Evolutionary conservation across 352 stramenopile genomes (phyloP), one percentile per base, ranked within the genome.

Genomic region (Globisporangium nagaii): DNA sequence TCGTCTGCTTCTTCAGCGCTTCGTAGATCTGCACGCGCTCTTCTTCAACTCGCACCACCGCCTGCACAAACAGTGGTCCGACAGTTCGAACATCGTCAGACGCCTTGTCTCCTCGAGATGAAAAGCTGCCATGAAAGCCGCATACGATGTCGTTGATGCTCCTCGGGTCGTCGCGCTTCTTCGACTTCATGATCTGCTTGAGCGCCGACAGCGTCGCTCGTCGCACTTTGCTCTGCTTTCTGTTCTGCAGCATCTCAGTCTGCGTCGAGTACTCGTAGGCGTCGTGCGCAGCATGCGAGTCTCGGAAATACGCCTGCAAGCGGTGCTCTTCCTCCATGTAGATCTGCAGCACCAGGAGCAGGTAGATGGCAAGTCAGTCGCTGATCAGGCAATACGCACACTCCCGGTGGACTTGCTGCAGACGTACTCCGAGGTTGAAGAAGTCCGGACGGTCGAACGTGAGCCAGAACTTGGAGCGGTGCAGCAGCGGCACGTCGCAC

Each of bases 401-500:
- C n/a, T n/a, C n/a, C n/a, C n/a, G n/a, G n/a, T n/a, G n/a, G n/a
- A n/a, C n/a, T n/a, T n/a, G n/a, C n/a, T 55, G 4, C 15, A 41
- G 56, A 66, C 74, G 9, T 58, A 89, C 79, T 2, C 80, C 80
- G 42, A 93, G 70, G 49, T 79, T 86, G 54, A 93, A 88, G 31
- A 88, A 93, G 50, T 93, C 77, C 2, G 67, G 47, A 15, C 60
- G 62, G 53, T 88, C 82, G 57, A 90, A 93, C 11, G 71, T 86
- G 35, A 90, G 62, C 83, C 83, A 93, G 49, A 93, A 93, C 51
- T 91, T 90, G 44, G 83, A 88, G 17, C 83, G 70, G 61, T 93
- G 74, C 0, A 90, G 58, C 20, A 93, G 49, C 6, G 83, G 74
- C 15, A 82, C 79, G 45, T 86, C 70, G 34, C 71, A 85, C 40